phyloP scores from a whole-genome alignment of 371 early-diverging fungal genomes.

The Pancytospora philotis region DNA sequence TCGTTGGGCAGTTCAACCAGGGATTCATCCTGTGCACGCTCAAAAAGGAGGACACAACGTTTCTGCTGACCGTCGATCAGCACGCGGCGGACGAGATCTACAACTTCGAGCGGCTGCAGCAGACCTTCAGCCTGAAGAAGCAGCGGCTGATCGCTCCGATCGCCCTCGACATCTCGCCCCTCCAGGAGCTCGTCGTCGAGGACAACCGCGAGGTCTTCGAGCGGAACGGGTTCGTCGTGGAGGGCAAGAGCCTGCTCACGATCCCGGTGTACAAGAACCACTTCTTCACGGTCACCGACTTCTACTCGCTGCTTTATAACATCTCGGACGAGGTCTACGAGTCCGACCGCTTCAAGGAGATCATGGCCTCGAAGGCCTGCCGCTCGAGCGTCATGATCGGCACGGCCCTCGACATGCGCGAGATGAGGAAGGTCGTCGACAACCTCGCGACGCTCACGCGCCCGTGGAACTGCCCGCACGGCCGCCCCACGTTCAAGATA shows the following conservation, averaged over 20 bases:
- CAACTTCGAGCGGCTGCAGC: conserved; percentile 69
- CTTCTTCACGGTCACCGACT: conserved; percentile 51
- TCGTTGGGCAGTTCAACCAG: conserved; percentile 89
- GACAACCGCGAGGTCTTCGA: conserved; percentile 66
- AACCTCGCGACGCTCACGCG: conserved; percentile 44
- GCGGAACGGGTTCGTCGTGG: conserved; percentile 54
- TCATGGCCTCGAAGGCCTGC: conserved; percentile 65
- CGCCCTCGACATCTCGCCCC: conserved; percentile 64
- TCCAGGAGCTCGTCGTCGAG: conserved; percentile 68
- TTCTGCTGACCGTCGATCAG: conserved; percentile 86
- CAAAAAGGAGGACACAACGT: conserved; percentile 59
- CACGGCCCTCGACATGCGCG: conserved; percentile 27
- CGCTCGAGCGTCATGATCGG: conserved; percentile 65
- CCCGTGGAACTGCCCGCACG: conserved; percentile 84
- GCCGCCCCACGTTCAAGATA: conserved; percentile 69
- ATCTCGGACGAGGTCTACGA: conserved; percentile 34
- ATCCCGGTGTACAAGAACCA: conserved; percentile 49
- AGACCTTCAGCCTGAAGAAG: conserved; percentile 50
- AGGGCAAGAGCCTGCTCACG: conserved; percentile 12
- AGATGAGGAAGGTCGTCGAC: conserved; percentile 56
- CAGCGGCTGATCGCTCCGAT: conserved; percentile 65
- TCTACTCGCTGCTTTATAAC: conserved; percentile 44
- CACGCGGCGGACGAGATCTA: conserved; percentile 94
- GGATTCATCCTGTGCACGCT: conserved; percentile 80
- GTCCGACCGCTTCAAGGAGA: conserved; percentile 19